Evolutionary conservation across 768 basidiomycete species (phyloP).

Genomic region (Leucosporidium creatinivorum): DNA sequence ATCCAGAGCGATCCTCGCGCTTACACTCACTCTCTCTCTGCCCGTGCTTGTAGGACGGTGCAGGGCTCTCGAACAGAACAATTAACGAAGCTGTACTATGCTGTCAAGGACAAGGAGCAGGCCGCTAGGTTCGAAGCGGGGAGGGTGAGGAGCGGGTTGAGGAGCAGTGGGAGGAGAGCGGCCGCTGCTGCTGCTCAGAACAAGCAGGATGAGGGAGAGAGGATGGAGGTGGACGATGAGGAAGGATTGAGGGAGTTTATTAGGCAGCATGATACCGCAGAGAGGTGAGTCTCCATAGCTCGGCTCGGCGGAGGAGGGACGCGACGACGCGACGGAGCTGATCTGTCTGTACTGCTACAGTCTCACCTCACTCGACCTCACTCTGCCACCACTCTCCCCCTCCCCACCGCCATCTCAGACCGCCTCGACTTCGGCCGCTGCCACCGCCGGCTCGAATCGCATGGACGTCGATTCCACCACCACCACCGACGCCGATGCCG

Average conservation of each 20-base stretch:
- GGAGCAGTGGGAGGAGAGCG: background rate
- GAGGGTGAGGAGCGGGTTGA: background rate
- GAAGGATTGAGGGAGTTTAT: slow-evolving; percentile 12
- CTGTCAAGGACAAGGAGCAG: slow-evolving; percentile 16
- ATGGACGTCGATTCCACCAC: background rate
- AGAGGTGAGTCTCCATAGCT: background rate
- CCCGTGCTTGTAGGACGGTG: too few relatives aligned
- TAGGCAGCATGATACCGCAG: background rate
- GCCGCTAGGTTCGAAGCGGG: slow-evolving; percentile 19
- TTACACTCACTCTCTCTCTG: background rate
- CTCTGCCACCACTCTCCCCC: background rate
- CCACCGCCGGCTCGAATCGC: background rate
- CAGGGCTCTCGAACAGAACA: background rate
- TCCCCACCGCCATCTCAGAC: background rate
- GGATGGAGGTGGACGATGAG: background rate
- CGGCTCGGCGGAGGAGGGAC: background rate
- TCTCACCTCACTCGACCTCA: slow-evolving; percentile 15
- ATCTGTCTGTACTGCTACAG: background rate
- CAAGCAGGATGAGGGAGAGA: too few relatives aligned
- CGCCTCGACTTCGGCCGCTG: background rate
- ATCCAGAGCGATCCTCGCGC: background rate
- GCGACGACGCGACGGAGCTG: background rate
- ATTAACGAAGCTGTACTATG: slow-evolving; percentile 16
- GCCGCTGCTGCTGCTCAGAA: too few relatives aligned
- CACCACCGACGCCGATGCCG: background rate